These are phyloP conservation scores for Xenoacremonium recifei DNA, from an alignment of 2,329 filamentous ascomycete species.

Conservation along the genomic window DNA sequence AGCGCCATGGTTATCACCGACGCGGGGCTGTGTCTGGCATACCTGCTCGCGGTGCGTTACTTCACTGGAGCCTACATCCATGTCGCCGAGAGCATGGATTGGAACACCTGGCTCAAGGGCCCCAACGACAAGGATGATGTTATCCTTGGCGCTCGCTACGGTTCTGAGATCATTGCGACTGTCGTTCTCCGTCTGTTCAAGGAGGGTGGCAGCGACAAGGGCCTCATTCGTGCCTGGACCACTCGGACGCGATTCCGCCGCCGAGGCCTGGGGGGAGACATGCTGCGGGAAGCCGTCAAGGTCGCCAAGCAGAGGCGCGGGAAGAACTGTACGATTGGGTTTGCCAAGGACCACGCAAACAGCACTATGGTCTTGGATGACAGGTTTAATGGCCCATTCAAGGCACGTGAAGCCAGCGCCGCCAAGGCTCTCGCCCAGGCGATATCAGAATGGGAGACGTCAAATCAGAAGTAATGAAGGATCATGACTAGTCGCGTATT, in stretches of 20 bases:
- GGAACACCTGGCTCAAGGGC: constrained; percentile 54
- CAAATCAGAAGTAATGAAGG: too few relatives aligned
- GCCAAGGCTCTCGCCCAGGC: constrained; percentile 40
- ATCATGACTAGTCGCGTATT: too few relatives aligned
- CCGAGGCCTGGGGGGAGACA: constrained; percentile 66
- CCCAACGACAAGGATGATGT: constrained; percentile 45
- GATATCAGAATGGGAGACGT: constrained; percentile 17
- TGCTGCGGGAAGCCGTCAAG: constrained; percentile 70
- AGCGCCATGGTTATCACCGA: constrained; percentile 54
- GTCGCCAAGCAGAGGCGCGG: constrained; percentile 64
- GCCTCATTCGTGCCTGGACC: constrained; percentile 77
- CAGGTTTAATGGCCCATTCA: constrained; percentile 59
- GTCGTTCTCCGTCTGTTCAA: constrained; percentile 61
- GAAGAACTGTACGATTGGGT: constrained; percentile 59
- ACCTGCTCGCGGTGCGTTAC: constrained; percentile 60
- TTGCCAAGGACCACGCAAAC: constrained; percentile 77
- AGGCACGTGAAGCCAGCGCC: constrained; percentile 54
- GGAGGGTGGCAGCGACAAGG: constrained; percentile 34
- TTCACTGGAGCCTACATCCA: constrained; percentile 61
- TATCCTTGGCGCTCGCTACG: constrained; percentile 63
- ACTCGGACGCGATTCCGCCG: constrained; percentile 67
- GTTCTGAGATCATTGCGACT: constrained; percentile 66
- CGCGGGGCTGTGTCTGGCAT: constrained; percentile 60
- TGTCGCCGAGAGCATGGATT: constrained; percentile 61
- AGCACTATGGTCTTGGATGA: constrained; percentile 56